Evolutionary conservation across 352 stramenopile species (phyloP), one percentile per base, ranked within the genome.

Genomic region (Aphanomyces astaci): DNA sequence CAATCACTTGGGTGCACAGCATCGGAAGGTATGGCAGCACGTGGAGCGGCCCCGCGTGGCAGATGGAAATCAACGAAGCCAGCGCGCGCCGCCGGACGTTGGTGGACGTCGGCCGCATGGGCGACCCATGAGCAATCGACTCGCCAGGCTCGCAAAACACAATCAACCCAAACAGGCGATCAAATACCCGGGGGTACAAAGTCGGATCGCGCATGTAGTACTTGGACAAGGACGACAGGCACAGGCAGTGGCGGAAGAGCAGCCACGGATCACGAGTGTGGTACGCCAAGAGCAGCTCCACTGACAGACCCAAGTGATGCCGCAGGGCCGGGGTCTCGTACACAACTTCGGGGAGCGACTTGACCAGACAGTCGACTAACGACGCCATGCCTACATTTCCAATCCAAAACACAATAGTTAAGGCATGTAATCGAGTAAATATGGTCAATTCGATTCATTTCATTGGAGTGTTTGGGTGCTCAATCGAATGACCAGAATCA

Each of bases 21-120:
- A 89, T 81, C 0, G 82, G 82, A 0, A 92, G 71, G n/a, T 90
- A 84, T 0, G 84, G 84, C 22, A 92, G 73, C 64, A 92, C 90
- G 28, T 89, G 80, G 1, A 80, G 72, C 17, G 84, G 84, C 7
- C 89, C 88, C 11, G 81, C 75, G 56, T 92, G 80, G 62, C 84
- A 92, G 39, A 92, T 92, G 7, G 82, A 81, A 10, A 92, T 82
- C 4, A 92, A 70, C 25, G 84, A 92, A 19, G 82, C 74, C 15
- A 92, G 56, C 2, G 84, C 84, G 2, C 84, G 77, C 4, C 82
- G 76, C 9, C 84, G 79, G 36, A 92, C 82, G 43, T 87, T 86
- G 54, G 89, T 85, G 1, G 82, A 89, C 4, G 80, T 80, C n/a
- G 64, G 84, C 63, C 74, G 86, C 81, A 92, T 89, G 30, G 73